These are phyloP conservation scores for Phytophthora rubi DNA, from an alignment of 352 stramenopile genomes.

Conservation along the genomic window DNA sequence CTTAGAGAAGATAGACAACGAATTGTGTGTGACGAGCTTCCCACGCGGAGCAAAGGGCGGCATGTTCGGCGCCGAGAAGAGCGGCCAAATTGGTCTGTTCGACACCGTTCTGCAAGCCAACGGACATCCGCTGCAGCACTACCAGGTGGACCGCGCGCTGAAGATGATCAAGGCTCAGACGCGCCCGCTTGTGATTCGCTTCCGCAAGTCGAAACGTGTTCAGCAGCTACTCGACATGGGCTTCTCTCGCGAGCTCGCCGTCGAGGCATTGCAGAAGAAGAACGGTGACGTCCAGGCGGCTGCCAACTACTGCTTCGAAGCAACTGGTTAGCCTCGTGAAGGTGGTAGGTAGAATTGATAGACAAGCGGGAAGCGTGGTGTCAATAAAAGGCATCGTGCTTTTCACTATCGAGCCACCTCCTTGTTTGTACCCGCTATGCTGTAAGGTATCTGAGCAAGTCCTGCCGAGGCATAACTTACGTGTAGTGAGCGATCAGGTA, in stretches of 20 bases:
- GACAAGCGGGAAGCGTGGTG: slow-evolving; percentile 16
- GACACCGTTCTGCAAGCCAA: slow-evolving; percentile 82
- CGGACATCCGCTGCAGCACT: slow-evolving; percentile 82
- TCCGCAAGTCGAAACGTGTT: slow-evolving; percentile 70
- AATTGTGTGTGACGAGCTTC: slow-evolving; percentile 84
- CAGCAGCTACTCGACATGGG: slow-evolving; percentile 81
- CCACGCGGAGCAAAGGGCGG: slow-evolving; percentile 67
- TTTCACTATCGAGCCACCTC: neutral
- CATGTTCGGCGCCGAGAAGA: slow-evolving; percentile 80
- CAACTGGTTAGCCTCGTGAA: slow-evolving; percentile 18
- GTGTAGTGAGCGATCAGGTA: slow-evolving; percentile 14
- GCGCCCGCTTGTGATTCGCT: slow-evolving; percentile 79
- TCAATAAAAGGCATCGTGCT: neutral
- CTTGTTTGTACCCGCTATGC: too few relatives aligned
- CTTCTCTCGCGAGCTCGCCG: slow-evolving; percentile 58
- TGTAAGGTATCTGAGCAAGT: neutral
- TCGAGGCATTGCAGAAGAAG: slow-evolving; percentile 55
- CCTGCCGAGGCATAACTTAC: neutral
- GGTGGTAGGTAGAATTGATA: slow-evolving; percentile 9
- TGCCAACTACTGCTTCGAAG: slow-evolving; percentile 73
- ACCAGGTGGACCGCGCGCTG: slow-evolving; percentile 79
- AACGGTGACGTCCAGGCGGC: slow-evolving; percentile 69
- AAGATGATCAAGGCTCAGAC: slow-evolving; percentile 89
- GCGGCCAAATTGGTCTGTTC: slow-evolving; percentile 73
- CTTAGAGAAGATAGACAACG: slow-evolving; percentile 75